Conservation (phyloP, 768 basidiomycete species). For the Rhodotorula kratochvilovae region DNA sequence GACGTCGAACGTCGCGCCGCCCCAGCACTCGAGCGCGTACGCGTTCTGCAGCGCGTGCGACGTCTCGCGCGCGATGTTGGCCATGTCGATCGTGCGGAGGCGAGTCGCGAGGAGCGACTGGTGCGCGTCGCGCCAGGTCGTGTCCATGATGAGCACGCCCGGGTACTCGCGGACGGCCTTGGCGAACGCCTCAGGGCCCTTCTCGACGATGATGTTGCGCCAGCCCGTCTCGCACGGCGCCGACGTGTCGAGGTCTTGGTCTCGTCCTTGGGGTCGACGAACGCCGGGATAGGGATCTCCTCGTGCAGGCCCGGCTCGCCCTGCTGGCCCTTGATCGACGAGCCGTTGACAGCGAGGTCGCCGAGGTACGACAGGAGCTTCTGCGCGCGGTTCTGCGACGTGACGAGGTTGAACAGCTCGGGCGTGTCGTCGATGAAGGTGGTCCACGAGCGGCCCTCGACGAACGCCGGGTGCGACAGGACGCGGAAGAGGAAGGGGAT, state of each 20-base stretch:
- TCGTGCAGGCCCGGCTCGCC: conserved; percentile 92
- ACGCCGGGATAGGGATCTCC: conserved; percentile 75
- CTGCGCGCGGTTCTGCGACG: conserved; percentile 96
- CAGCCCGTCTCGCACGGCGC: conserved; percentile 83
- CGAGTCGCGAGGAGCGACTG: conserved; percentile 96
- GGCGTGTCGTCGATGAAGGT: conserved; percentile 99
- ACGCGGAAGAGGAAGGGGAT: conserved; percentile 99
- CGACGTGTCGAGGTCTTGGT: conserved; percentile 69
- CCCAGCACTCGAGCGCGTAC: conserved; percentile 98
- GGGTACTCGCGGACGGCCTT: conserved; percentile 96
- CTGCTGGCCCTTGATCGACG: conserved; percentile 89
- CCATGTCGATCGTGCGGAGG: conserved; percentile 92
- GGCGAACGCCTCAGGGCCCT: conserved; percentile 96
- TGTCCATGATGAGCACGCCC: conserved; percentile 83
- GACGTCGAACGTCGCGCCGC: conserved; percentile 91
- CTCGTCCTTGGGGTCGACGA: conserved; percentile 73
- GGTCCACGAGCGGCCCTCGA: conserved; percentile 96
- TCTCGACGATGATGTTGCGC: conserved; percentile 97
- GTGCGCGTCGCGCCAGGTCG: conserved; percentile 74
- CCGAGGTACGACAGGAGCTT: conserved; percentile 95
- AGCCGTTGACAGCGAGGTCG: conserved; percentile 95
- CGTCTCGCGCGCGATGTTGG: conserved; percentile 96
- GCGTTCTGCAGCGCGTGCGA: conserved; percentile 91
- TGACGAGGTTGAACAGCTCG: conserved; percentile 97
- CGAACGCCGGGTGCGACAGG: conserved; percentile 91